Evolutionary conservation across 2,329 filamentous ascomycete genomes (phyloP), one percentile per base, ranked within the genome.

Genomic region (Microcyclospora tardicrescens): DNA sequence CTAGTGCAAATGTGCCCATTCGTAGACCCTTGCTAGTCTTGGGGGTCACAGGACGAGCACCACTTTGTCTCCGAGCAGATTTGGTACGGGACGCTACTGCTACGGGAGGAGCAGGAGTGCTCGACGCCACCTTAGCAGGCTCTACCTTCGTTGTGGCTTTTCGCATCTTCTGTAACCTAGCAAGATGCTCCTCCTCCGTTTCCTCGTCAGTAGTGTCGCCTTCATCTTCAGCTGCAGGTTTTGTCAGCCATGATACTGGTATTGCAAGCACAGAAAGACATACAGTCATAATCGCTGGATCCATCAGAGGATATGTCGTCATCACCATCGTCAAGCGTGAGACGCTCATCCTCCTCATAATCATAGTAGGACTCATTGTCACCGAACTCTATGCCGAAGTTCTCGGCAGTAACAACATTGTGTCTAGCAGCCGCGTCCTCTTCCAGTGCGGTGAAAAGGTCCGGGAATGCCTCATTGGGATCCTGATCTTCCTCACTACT

Each of bases 141-240:
- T 32, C 34, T 41, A 24, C 19, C 8, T 24, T 43, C 10, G 39
- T 42, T 28, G 47, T 35, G 19, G 46, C 41, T 31, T 44, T 45
- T 16, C 46, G 44, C 40, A 48, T 44, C 12, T 47, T 45, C 28
- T 44, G 35, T 24, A 48, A 33, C 10, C 49, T 42, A 14, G 48
- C 50, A 27, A 48, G 37, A 30, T 43, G 43, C 28, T 53, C 50
- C 32, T 53, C 55, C 28, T 50, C 47, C 16, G 45, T 48, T 30
- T 58, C 56, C 43, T 59, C 56, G 35, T 60, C 57, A 24, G 56
- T 60, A 13, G 56, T 57, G 34, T 59, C 57, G 28, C 57, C 58
- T 38, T 57, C 58, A 16, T 56, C 46, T 28, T 56, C 55, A 46
- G 54, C 56, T 58, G 52, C 13, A 29, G 11, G 16, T 29, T 32